Base-by-base conservation (phyloP, 2,329 filamentous ascomycete genomes). In the Fusarium keratoplasticum region DNA sequence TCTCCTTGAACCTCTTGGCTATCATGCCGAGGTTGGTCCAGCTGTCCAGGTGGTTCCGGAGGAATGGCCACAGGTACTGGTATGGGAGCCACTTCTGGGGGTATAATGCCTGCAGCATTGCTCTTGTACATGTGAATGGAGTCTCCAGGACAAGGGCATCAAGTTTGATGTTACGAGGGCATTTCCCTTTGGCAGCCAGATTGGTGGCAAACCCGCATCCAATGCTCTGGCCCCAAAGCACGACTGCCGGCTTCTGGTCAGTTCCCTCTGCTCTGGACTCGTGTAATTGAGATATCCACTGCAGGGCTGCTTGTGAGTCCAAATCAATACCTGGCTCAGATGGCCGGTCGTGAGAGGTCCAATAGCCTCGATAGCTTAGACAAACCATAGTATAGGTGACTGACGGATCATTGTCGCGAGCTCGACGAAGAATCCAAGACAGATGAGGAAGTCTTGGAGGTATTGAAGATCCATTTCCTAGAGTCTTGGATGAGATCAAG, bases 21-120 rank as follows among this genome's bases (percentile, higher is more conserved):
- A 91, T 85, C 31, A 79, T 61, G 5, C 81, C 83, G 33, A 91
- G 72, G 70, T 90, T 90, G 62, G 82, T 79, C 83, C 82, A 87
- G 72, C 85, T 90, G 72, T 91, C 87, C 38, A 91, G 82, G 44
- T 89, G 87, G 69, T 88, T 95, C 74, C 92, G 87, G 13, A 95
- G 85, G 78, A 95, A 95, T 0, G 92, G 92, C 86, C 90, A 90
- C 0, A 96, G 85, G 79, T 95, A 91, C 55, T 89, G 88, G 80
- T 96, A 96, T 0, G 94, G 94, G 8, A 95, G 84, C 93, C 93
- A 95, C 75, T 89, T 93, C 76, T 95, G 92, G 1, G 93, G 93
- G 78, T 95, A 96, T 4, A 96, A 81, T 2, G 89, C 90, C 47
- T 89, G 83, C 7, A 96, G 85, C 92, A 96, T 95, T 20, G 88